Base-by-base conservation (phyloP, 495 filamentous ascomycete species). In the Daldinia grandis region DNA sequence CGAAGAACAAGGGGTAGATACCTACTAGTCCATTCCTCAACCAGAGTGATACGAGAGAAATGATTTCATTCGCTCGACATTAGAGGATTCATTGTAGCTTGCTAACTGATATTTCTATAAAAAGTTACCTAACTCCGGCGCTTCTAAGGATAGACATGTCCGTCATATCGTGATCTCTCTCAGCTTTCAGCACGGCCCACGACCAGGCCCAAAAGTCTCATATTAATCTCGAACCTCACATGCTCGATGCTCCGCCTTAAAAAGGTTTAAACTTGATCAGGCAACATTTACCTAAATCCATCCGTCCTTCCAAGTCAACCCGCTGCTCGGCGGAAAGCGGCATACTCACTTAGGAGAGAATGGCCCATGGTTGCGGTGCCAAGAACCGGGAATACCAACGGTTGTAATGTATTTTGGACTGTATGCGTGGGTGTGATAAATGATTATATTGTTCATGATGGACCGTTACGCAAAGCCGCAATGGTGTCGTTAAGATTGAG, bases 401-500 rank as follows among this genome's bases (percentile, higher is more conserved):
- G 42, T 19, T 10, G 42, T 47, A 47, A 24, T 47, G 9, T 4
- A 4, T 12, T 10, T 21, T 10, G 7, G 19, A 47, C 42, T 19
- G 8, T 42, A 47, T 47, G 17, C 7, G 17, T 47, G 21, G 8
- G 42, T 47, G 42, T 47, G 17, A 21, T 47, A 47, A 47, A 47
- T 47, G 4, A 28, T 53, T 30, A 53, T 28, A 53, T 53, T 53
- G 49, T 17, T 47, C 49, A 30, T 53, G 25, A 53, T 53, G 49
- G 49, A 28, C 30, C 49, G 12, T 53, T 53, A 53, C 12, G 30
- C 49, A 35, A 17, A 38, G 37, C 6, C 12, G 15, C 17, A 17
- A 10, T 28, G 30, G 37, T 59, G 56, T 59, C 10, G 56, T 59
- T 30, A 25, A 59, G 21, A 37, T 57, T 37, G 54, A 9, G 21